These are phyloP conservation scores for Saturnispora silvae DNA, from an alignment of 805 yeast genomes.

Conservation along the genomic window DNA sequence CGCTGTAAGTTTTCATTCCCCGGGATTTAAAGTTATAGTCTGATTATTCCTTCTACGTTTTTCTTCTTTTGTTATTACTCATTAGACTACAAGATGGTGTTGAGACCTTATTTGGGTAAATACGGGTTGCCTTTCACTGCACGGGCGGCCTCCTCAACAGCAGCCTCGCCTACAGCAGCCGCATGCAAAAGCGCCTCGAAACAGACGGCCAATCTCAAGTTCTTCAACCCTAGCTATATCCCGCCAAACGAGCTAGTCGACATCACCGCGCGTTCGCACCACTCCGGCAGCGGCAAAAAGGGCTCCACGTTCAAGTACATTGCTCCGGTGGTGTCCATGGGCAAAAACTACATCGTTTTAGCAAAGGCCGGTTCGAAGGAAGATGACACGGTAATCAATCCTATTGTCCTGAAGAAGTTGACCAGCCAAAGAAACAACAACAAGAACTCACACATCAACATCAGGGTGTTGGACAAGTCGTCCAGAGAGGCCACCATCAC, in stretches of 20 bases:
- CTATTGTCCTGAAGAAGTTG: conserved; percentile 17
- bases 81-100: conserved; percentile 4
- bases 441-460: conserved; percentile 24
- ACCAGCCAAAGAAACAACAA: conserved; percentile 12
- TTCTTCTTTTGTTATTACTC: no score
- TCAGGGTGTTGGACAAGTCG: conserved; percentile 17
- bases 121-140: neutral
- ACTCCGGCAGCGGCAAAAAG: conserved; percentile 15
- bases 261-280: conserved; percentile 15
- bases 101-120: conserved; percentile 2
- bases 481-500: conserved; percentile 17
- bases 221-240: conserved; percentile 28
- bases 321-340: conserved; percentile 20
- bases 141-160: neutral
- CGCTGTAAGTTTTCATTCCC: no score
- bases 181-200: conserved; percentile 12
- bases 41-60: no score
- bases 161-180: conserved; percentile 10
- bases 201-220: conserved; percentile 7
- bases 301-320: conserved; percentile 14
- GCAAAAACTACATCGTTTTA: conserved; percentile 24
- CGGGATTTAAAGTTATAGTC: no score
- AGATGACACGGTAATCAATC: conserved; percentile 8
- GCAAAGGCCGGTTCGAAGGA: conserved; percentile 10
- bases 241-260: conserved; percentile 23